Percentiles rank a stretch among this genome's conserved stretches.
These are phyloP conservation scores for Aspergillus oerlinghausenensis DNA, from an alignment of 2,329 filamentous ascomycete genomes.

Conservation along the genomic window DNA sequence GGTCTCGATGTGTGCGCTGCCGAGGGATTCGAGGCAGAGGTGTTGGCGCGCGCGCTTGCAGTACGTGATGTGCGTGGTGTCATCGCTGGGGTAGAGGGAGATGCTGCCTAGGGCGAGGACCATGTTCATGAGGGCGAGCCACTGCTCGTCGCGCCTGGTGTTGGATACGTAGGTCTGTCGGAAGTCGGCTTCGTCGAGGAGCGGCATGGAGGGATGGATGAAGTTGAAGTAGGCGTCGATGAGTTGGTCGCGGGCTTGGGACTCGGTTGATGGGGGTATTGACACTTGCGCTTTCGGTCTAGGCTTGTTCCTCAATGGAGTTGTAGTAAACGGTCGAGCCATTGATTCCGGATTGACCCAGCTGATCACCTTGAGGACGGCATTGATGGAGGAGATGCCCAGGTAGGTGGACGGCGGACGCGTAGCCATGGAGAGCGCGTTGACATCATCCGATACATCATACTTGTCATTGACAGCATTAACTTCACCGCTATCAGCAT, in stretches of 20 bases:
- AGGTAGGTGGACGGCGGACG: constrained; percentile 61
- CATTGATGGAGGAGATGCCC: constrained; percentile 69
- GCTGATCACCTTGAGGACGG: constrained; percentile 63
- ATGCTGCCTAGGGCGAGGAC: constrained; percentile 70
- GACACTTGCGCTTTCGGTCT: neutral
- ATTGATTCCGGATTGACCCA: constrained; percentile 45
- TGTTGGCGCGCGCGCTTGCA: constrained; percentile 63
- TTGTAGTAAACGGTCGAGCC: constrained; percentile 9
- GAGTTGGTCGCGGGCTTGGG: constrained; percentile 52
- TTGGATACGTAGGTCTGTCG: constrained; percentile 58
- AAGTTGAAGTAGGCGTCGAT: constrained; percentile 69
- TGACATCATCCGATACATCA: constrained; percentile 62
- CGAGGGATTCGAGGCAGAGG: constrained; percentile 61
- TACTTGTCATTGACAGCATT: neutral
- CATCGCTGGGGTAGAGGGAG: constrained; percentile 55
- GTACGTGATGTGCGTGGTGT: constrained; percentile 62
- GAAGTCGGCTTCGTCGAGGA: constrained; percentile 66
- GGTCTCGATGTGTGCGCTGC: constrained; percentile 64
- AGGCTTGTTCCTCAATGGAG: neutral
- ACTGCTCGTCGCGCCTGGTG: constrained; percentile 60
- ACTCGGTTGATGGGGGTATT: neutral
- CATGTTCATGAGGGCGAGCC: constrained; percentile 68
- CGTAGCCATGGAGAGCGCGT: constrained; percentile 58
- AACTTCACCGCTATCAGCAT: neutral
- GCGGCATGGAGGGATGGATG: constrained; percentile 64